Conservation (phyloP, 805 yeast species). For the Teunomyces gatunensis region DNA sequence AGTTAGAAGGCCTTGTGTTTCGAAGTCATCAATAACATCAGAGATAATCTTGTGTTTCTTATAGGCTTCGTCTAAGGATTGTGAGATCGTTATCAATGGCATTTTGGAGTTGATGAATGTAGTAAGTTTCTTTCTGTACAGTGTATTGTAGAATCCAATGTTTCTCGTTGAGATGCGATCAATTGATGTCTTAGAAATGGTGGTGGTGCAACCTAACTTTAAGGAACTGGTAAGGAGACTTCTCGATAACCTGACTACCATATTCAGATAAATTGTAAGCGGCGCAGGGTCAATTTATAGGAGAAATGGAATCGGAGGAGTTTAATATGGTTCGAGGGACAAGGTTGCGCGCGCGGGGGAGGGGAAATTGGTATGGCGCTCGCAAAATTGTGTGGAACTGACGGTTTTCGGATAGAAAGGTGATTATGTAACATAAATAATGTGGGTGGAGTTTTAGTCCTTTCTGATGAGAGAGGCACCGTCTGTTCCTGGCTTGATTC, state of each 20-base stretch:
- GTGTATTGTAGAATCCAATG: slow-evolving; percentile 2
- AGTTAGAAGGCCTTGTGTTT: slow-evolving; percentile 55
- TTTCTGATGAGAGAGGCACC: no score
- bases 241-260: background rate
- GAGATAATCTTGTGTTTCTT: slow-evolving; percentile 50
- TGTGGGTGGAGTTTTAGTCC: background rate
- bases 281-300: background rate
- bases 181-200: background rate
- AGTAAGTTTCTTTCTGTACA: background rate
- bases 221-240: background rate
- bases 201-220: background rate
- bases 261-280: background rate
- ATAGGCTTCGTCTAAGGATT: slow-evolving; percentile 51
- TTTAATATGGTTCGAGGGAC: background rate
- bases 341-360: background rate
- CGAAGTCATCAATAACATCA: slow-evolving; percentile 49
- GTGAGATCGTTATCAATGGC: slow-evolving; percentile 52
- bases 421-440: background rate
- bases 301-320: background rate
- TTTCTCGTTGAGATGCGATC: slow-evolving; percentile 1
- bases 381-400: background rate
- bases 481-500: no score
- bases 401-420: background rate
- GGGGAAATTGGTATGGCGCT: background rate
- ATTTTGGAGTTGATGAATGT: slow-evolving; percentile 17